Evolutionary conservation across 495 filamentous ascomycete genomes (phyloP), one percentile per base, ranked within the genome.

Genomic region (Pseudomonodictys pantanalensis): DNA sequence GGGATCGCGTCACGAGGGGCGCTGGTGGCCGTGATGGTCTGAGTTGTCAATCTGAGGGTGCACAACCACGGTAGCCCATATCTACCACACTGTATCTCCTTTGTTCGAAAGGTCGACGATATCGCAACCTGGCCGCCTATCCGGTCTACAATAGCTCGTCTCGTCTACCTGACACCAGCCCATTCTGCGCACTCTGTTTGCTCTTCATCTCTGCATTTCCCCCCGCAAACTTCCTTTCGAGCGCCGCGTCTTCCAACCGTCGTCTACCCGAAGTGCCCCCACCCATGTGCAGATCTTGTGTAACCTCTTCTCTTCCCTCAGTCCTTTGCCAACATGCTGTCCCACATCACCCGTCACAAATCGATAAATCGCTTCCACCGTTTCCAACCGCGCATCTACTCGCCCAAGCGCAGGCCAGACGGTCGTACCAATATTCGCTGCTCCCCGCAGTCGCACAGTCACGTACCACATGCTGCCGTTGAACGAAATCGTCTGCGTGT

Each of bases 101-200:
- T 10, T 58, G 17, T 49, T 48, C 45, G 25, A 48, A 45, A 58
- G 30, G 54, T 45, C 50, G 8, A 24, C 18, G 54, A 58, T 58
- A 58, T 58, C 54, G 4, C 30, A 48, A 23, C 44, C 30, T 46
- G 24, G 15, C 23, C 35, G 29, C 15, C 30, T n/a, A n/a, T n/a
- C n/a, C n/a, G n/a, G n/a, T n/a, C n/a, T n/a, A n/a, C n/a, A n/a
- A n/a, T n/a, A n/a, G n/a, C n/a, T n/a, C n/a, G n/a, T n/a, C n/a
- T n/a, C n/a, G n/a, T n/a, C n/a, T n/a, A n/a, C n/a, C n/a, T n/a
- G n/a, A n/a, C n/a, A n/a, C 24, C 23, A 15, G 6, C 25, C n/a
- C 22, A 51, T 32, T 32, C 15, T 20, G n/a, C 29, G 32, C 25
- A n/a, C 11, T 51, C 48, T 51, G 35, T 51, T 51, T 24, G n/a